Conservation (phyloP, 176 grass and related monocot genomes). For the Oryza punctata region DNA sequence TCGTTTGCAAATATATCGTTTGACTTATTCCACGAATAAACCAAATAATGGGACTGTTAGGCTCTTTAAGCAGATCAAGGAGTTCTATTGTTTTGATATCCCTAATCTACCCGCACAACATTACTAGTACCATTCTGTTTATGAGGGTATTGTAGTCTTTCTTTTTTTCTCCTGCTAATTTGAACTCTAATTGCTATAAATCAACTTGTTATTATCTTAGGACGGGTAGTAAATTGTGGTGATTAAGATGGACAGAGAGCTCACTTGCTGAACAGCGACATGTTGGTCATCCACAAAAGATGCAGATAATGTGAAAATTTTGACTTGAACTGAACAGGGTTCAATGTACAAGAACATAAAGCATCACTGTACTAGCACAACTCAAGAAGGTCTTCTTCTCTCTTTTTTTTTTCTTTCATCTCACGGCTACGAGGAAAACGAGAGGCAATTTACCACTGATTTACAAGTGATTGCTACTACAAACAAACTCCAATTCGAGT, state of each 20-base stretch:
- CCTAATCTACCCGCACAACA: too few relatives aligned
- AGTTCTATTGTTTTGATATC: too few relatives aligned
- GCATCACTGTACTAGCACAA: conserved; percentile 24
- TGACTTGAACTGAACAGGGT: not conserved
- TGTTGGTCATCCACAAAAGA: not conserved
- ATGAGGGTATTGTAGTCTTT: too few relatives aligned
- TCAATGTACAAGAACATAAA: conserved; percentile 23
- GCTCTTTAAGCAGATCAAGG: too few relatives aligned
- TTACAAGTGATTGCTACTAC: conserved; percentile 45
- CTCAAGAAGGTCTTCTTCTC: not conserved
- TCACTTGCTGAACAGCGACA: conserved; percentile 21
- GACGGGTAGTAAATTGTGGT: not conserved
- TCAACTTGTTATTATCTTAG: too few relatives aligned
- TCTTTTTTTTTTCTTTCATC: not conserved
- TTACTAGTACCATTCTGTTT: too few relatives aligned
- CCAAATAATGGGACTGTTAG: too few relatives aligned
- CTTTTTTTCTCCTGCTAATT: too few relatives aligned
- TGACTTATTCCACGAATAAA: too few relatives aligned
- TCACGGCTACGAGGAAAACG: conserved; percentile 7
- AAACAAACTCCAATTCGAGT: conserved; percentile 39
- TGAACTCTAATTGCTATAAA: too few relatives aligned
- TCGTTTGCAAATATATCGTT: too few relatives aligned
- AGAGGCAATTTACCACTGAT: conserved; percentile 31
- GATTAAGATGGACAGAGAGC: conserved; percentile 25
- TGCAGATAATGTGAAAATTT: not conserved